Conservation (phyloP, 352 stramenopile species). For the Plasmopara muralis region DNA sequence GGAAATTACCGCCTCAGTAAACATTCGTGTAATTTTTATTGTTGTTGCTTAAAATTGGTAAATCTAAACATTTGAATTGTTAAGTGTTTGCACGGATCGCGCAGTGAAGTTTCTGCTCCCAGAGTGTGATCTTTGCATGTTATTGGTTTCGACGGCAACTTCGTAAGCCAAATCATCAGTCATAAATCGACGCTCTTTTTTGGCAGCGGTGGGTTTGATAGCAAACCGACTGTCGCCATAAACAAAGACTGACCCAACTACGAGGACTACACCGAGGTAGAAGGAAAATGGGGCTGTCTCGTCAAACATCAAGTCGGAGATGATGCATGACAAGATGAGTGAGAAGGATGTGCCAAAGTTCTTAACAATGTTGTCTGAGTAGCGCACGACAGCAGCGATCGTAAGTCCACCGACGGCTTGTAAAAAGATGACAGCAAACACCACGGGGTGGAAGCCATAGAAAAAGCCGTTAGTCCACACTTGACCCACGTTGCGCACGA, state of each 20-base stretch:
- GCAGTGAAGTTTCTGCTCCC: constrained; percentile 38
- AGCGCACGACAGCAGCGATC: constrained; percentile 79
- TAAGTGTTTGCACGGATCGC: constrained; percentile 34
- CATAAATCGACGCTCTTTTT: constrained; percentile 25
- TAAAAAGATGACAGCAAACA: constrained; percentile 74
- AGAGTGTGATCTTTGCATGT: constrained; percentile 18
- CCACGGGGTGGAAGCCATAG: constrained; percentile 66
- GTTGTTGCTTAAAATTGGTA: constrained; percentile 1
- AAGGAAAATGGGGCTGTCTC: constrained; percentile 63
- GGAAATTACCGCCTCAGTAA: constrained; percentile 14
- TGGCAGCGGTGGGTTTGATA: constrained; percentile 27
- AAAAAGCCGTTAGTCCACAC: constrained; percentile 72
- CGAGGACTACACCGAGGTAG: constrained; percentile 70
- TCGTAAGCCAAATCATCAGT: constrained; percentile 34
- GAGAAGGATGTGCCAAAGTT: constrained; percentile 87
- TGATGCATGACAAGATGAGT: constrained; percentile 82
- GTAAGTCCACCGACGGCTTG: constrained; percentile 80
- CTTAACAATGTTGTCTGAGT: constrained; percentile 88
- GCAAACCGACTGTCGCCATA: constrained; percentile 81
- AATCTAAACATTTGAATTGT: constrained; percentile 29
- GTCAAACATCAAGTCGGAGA: constrained; percentile 87
- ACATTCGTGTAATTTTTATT: background rate
- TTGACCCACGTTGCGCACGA: constrained; percentile 57
- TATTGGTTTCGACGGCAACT: constrained; percentile 53
- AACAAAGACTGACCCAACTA: constrained; percentile 79